Evolutionary conservation across 83 land plant species (phyloP), one percentile per base, ranked within the genome.

Genomic region (Picea mariana): DNA sequence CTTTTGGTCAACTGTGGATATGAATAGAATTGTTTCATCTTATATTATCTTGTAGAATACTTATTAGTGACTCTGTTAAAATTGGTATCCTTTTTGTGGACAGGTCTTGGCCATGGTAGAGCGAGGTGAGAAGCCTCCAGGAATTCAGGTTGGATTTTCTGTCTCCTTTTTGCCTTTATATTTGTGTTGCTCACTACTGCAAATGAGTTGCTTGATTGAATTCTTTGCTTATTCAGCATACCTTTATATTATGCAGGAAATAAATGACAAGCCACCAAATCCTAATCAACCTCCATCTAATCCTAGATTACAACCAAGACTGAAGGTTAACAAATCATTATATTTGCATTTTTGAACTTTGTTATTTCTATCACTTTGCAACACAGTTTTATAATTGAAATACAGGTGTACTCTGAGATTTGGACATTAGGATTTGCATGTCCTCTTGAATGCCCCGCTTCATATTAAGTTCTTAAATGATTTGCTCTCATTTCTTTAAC

Each of bases 31-130:
- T 49, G 9, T 49, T 60, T 58, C 23, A 31, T 6, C 68, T 60
- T 79, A 20, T 21, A 7, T 52, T 27, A 20, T 79, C 58, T 44
- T 2, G 4, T 21, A 9, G 31, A 23, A 58, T 1, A 6, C 9
- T 1, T 24, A 38, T 71, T 82, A 16, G 26, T 26, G 81, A 24
- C 62, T 38, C 3, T 81, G 6, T 52, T 42, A 9, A 75, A 34
- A 34, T 78, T 59, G 17, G 21, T 13, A 24, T 9, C 55, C 12
- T 49, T 80, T 40, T 83, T 21, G 16, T 60, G 11, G 40, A 34
- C 88, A 92, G 95, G 85, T 92, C 21, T 82, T 92, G 88, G 85
- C 89, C 34, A 92, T 92, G 95, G 38, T 92, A 15, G 88, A 91
- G 67, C 83, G 95, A 85, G 95, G 95, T 64, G 95, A 92, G 80